These are phyloP conservation scores for Stachybotrys chlorohalonatus DNA, from an alignment of 2,329 filamentous ascomycete species.

Conservation along the genomic window DNA sequence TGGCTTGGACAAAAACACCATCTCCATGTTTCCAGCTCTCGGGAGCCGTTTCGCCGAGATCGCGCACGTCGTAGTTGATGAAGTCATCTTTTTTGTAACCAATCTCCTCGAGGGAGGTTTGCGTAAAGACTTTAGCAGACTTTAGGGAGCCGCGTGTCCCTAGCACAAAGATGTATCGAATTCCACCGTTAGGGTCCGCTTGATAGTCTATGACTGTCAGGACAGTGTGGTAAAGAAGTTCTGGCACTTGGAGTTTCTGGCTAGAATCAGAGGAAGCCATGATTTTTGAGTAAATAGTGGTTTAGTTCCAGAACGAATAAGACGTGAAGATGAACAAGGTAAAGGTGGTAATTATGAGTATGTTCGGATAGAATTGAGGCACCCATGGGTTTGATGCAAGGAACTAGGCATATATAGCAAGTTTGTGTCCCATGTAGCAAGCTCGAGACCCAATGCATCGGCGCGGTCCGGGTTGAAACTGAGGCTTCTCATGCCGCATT, in stretches of 20 bases:
- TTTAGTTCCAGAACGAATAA: not conserved
- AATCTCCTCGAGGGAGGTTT: conserved; percentile 18
- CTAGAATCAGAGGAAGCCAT: not conserved
- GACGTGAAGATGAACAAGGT: not conserved
- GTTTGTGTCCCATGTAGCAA: not conserved
- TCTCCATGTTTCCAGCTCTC: conserved; percentile 27
- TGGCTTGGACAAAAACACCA: conserved; percentile 26
- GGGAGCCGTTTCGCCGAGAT: not conserved
- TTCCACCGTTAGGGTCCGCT: conserved; percentile 14
- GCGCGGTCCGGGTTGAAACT: not conserved
- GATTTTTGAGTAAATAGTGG: not conserved
- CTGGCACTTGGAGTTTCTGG: conserved; percentile 7
- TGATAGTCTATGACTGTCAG: conserved; percentile 22
- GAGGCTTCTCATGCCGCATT: not conserved
- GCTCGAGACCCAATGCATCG: not conserved
- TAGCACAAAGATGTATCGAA: conserved; percentile 23
- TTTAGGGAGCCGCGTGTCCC: conserved; percentile 25
- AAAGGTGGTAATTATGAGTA: not conserved
- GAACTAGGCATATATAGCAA: not conserved
- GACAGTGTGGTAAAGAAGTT: conserved; percentile 26
- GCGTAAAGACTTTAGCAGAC: conserved; percentile 26
- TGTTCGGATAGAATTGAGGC: not conserved
- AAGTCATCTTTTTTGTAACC: conserved; percentile 29
- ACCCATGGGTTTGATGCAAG: not conserved
- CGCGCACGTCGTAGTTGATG: conserved; percentile 16